Percentiles rank a stretch among this genome's conserved stretches.
Evolutionary conservation across 2,329 filamentous ascomycete species (phyloP).

Genomic region (Thelonectria discophora): DNA sequence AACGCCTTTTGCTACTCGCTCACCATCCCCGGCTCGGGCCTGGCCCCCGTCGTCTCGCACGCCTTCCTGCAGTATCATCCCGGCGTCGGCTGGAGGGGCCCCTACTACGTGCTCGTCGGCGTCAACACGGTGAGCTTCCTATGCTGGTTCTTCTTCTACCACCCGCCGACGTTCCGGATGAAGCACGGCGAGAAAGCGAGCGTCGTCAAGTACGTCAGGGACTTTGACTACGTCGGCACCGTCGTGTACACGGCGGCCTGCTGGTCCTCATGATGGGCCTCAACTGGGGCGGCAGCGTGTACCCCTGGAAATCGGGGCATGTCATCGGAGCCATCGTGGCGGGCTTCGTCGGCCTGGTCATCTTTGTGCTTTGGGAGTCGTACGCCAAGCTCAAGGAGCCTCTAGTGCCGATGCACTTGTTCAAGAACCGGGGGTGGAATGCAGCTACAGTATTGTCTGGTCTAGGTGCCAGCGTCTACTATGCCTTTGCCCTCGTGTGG

Average conservation of each 20-base stretch:
- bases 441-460: conserved; percentile 45
- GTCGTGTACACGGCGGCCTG: conserved; percentile 44
- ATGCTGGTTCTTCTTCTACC: conserved; percentile 46
- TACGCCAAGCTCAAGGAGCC: conserved; percentile 45
- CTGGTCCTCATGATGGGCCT: conserved; percentile 45
- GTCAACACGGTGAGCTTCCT: conserved; percentile 42
- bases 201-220: conserved; percentile 38
- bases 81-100: conserved; percentile 41
- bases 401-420: conserved; percentile 48
- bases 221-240: conserved; percentile 47
- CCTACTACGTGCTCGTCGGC: conserved; percentile 43
- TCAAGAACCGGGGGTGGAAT: conserved; percentile 46
- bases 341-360: conserved; percentile 36
- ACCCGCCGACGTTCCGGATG: conserved; percentile 46
- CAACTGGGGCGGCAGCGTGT: conserved; percentile 44
- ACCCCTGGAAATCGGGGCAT: conserved; percentile 45
- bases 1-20: conserved; percentile 46
- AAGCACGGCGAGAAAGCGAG: conserved; percentile 41
- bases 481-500: conserved; percentile 51
- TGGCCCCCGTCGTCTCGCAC: conserved; percentile 42
- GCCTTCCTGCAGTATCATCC: conserved; percentile 41
- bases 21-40: conserved; percentile 43
- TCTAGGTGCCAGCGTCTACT: conserved; percentile 50
- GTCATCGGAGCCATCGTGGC: conserved; percentile 44
- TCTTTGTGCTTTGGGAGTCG: conserved; percentile 43